phyloP scores from a whole-genome alignment of 768 basidiomycete genomes.

The Naganishia vishniacii region DNA sequence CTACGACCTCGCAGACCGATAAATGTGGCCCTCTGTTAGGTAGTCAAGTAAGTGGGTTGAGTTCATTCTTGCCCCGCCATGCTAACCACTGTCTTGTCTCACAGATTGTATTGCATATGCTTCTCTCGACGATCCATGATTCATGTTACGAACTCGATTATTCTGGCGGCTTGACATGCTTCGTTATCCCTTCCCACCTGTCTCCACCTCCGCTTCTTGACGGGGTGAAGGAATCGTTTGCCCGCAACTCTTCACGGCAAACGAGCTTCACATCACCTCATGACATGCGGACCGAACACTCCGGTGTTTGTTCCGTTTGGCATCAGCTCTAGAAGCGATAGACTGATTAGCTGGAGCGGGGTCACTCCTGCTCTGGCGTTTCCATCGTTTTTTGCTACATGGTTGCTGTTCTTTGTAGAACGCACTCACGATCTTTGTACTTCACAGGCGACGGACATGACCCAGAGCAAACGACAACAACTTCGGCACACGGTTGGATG shows the following conservation, averaged over 20 bases:
- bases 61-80: conserved; percentile 21
- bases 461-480: background rate
- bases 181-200: background rate
- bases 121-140: conserved; percentile 4
- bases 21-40: background rate
- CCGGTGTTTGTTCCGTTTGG: conserved; percentile 3
- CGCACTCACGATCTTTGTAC: conserved; percentile 34
- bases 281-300: conserved; percentile 29
- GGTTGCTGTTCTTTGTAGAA: conserved; percentile 27
- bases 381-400: conserved; percentile 47
- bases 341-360: conserved; percentile 15
- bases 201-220: conserved; percentile 31
- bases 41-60: conserved; percentile 21
- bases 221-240: conserved; percentile 25
- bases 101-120: conserved; percentile 17
- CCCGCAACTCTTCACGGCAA: conserved; percentile 35
- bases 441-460: conserved; percentile 48
- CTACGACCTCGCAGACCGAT: conserved; percentile 35
- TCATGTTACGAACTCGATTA: background rate
- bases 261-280: conserved; percentile 27
- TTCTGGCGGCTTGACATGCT: background rate
- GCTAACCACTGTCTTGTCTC: background rate
- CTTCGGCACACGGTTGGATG: background rate
- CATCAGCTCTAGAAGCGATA: conserved; percentile 22
- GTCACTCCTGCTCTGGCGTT: conserved; percentile 15